These are phyloP conservation scores for Aspergillus sp. DNA, from an alignment of 2,329 filamentous ascomycete species.

Conservation along the genomic window DNA sequence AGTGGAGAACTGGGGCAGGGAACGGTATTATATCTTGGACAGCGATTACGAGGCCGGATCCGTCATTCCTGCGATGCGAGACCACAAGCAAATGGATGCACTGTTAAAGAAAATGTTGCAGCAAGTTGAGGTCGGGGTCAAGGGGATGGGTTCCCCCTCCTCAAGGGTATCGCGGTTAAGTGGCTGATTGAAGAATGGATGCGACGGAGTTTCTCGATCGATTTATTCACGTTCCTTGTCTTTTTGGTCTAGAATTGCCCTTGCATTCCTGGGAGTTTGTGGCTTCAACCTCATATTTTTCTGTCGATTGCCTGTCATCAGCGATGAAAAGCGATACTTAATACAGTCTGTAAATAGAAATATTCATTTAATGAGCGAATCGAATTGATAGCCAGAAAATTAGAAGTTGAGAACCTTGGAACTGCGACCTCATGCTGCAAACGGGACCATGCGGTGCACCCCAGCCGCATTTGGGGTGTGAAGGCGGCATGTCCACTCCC, in stretches of 20 bases:
- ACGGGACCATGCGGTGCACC: conserved; percentile 15
- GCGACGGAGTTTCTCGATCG: neutral
- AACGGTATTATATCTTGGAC: conserved; percentile 36
- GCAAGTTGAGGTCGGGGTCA: conserved; percentile 29
- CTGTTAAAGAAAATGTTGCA: conserved; percentile 31
- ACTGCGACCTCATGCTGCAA: conserved; percentile 18
- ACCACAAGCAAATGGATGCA: conserved; percentile 27
- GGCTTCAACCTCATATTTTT: conserved; percentile 5
- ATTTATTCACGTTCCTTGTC: neutral
- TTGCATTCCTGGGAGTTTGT: conserved; percentile 13
- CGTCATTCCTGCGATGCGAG: conserved; percentile 30
- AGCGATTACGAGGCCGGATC: conserved; percentile 38
- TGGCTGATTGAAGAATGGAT: conserved; percentile 5
- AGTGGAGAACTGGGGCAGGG: conserved; percentile 30
- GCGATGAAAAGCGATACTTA: neutral
- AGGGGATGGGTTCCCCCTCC: conserved; percentile 28
- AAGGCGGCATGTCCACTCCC: conserved; percentile 4
- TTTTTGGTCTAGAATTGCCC: conserved; percentile 8
- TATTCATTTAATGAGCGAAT: neutral
- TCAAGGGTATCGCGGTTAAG: conserved; percentile 26
- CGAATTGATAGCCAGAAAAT: neutral
- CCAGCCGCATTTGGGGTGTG: conserved; percentile 14
- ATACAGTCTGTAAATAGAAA: conserved; percentile 18
- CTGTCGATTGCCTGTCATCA: neutral
- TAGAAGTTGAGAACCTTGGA: neutral